Base-by-base conservation (phyloP, 106 monocot genomes). In the Dioscorea zingiberensis region DNA sequence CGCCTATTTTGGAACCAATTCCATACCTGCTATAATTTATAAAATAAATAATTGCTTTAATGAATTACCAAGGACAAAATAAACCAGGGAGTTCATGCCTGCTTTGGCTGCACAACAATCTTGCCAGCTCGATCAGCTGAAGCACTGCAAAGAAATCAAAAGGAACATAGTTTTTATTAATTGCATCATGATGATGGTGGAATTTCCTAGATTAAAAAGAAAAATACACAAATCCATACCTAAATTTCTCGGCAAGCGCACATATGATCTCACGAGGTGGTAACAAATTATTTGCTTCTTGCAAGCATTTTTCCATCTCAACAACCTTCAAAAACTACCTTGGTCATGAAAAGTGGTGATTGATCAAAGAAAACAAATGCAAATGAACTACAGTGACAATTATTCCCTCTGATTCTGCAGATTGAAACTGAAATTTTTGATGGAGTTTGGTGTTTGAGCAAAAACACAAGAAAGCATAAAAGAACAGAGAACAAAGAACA, bases 1-100 rank as follows among this genome's bases (percentile, higher is more conserved):
- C 95, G 91, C 65, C 91, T 87, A 62, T 97, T 97, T 46, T 97
- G 95, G 66, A 97, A 97, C 95, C 95, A 97, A 60, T 97, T 97
- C 88, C 87, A 91, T 21, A 97, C 95, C 95, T 97, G 73, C 7
- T 74, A 59, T 11, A 44, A 54, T 30, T n/a, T 25, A 38, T 38
- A 38, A n/a, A 38, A 38, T 38, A 38, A 6, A 38, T 38, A 6
- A 38, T 38, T 38, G 6, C 9, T 51, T 4, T 15, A 51, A 51
- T 18, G 51, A 51, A 51, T 19, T 19, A 4, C 8, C 51, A 16
- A 51, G 19, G 19, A 51, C 15, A 51, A 51, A 51, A 51, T 3
- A 51, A 51, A 51, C 19, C 51, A 38, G 38, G 38, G 1, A 2
- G 18, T 51, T 51, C 51, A 51, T 38, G 38, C 92, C 92, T 97